Evolutionary conservation across 2,329 filamentous ascomycete species (phyloP), one percentile per base, ranked within the genome.

Genomic region (Ascochyta fabae): DNA sequence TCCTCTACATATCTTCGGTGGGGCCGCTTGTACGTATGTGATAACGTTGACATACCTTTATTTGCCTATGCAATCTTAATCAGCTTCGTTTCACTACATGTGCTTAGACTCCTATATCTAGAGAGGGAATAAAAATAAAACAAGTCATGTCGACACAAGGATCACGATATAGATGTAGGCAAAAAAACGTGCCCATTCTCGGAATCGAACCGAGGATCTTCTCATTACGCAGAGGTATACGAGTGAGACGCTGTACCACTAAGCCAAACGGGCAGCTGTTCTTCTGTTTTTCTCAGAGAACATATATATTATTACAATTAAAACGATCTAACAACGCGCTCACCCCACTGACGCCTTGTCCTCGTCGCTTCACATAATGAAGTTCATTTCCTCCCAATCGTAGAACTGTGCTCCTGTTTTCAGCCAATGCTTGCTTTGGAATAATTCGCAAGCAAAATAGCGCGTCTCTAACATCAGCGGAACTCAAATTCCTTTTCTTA

Each of bases 201-300:
- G 51, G 56, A 58, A 58, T 58, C 56, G 56, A 58, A 58, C 56
- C 51, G 56, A 58, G 50, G 56, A 58, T 55, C 56, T 58, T 58
- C 50, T 58, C 56, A 58, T 58, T 29, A 39, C 54, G 40, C 34
- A 48, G 12, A 34, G 5, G 4, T 10, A 22, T 58, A 58, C 56
- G 50, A 58, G 50, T 58, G 56, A 58, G 56, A 54, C 55, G 55
- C 55, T 58, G 55, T 58, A 58, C 55, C 55, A 58, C 55, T 58
- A 58, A 58, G 55, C 55, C 56, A 58, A 58, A 46, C 56, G 56
- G 56, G 56, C 56, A 3, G 10, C 6, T 43, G 12, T 9, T 43
- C 13, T 35, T 36, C 33, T 22, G 16, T 1, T 12, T 15, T 1
- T 7, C 6, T 7, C 23, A 7, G 1, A 39, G n/a, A 10, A 27